Percentiles rank a stretch among this genome's conserved stretches.
These are phyloP conservation scores for Sphagnum tenellum DNA, from an alignment of 225 moss, liverwort and hornwort species.

Conservation along the genomic window DNA sequence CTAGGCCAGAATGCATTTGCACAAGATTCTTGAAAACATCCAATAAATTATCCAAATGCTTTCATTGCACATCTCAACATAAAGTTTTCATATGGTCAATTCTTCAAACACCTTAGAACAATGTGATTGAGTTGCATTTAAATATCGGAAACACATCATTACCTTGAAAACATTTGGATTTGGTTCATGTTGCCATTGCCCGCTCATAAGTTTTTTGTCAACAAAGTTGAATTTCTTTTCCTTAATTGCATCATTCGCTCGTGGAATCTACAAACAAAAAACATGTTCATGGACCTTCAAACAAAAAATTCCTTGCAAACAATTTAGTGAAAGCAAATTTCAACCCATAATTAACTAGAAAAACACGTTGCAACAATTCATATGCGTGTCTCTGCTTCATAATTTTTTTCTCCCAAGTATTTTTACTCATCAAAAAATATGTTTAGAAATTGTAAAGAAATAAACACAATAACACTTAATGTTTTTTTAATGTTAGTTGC, in stretches of 20 bases:
- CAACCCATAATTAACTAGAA: no score
- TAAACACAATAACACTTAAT: no score
- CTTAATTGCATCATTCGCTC: conserved; percentile 58
- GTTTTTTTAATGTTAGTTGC: no score
- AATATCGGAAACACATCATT: neutral
- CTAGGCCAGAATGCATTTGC: no score
- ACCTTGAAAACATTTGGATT: conserved; percentile 62
- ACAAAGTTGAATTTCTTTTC: conserved; percentile 94
- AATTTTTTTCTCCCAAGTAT: no score
- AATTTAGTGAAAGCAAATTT: no score
- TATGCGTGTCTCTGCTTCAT: no score
- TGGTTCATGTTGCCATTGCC: conserved; percentile 70
- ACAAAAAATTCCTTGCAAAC: no score
- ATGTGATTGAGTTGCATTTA: neutral
- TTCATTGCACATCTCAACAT: neutral
- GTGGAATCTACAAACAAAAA: conserved; percentile 22
- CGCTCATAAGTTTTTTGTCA: conserved; percentile 80
- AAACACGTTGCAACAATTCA: no score
- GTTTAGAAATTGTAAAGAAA: no score
- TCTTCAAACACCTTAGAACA: neutral
- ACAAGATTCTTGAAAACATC: no score
- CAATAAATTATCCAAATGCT: neutral
- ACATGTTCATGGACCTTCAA: neutral
- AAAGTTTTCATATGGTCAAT: neutral
- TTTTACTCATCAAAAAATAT: no score